These are phyloP conservation scores for Cladosporium austrohemisphaericum DNA, from an alignment of 2,329 filamentous ascomycete species.

Conservation along the genomic window DNA sequence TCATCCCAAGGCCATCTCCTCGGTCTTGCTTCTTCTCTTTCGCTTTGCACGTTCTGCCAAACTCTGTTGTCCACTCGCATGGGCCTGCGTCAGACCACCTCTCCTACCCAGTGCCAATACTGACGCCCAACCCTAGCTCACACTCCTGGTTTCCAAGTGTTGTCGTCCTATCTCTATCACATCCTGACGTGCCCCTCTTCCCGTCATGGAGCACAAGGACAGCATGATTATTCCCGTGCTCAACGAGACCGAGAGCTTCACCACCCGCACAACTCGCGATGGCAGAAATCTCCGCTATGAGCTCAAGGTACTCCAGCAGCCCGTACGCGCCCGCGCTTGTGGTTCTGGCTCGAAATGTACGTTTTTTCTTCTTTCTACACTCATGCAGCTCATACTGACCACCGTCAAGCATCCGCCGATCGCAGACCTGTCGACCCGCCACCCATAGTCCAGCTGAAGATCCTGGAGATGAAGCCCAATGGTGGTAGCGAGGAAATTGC, in stretches of 20 bases:
- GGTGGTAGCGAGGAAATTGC: constrained; percentile 58
- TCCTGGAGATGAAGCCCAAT: constrained; percentile 64
- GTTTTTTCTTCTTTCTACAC: constrained; percentile 30
- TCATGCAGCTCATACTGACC: constrained; percentile 20
- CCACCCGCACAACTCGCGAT: constrained; percentile 63
- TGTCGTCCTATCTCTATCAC: too few species aligned
- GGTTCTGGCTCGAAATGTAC: constrained; percentile 92
- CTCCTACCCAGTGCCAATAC: neutral
- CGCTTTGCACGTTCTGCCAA: neutral
- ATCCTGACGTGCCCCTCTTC: constrained; percentile 1
- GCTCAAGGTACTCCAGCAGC: constrained; percentile 86
- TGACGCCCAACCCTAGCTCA: neutral
- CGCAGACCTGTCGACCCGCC: constrained; percentile 90
- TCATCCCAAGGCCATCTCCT: constrained; percentile 13
- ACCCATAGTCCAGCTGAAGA: constrained; percentile 85
- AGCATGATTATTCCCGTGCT: constrained; percentile 44
- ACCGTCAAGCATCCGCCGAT: constrained; percentile 67
- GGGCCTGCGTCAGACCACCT: neutral
- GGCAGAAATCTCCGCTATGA: constrained; percentile 76
- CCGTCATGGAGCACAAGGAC: constrained; percentile 17
- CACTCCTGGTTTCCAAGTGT: too few species aligned
- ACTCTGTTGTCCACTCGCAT: constrained; percentile 5
- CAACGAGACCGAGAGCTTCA: constrained; percentile 54
- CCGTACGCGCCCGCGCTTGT: constrained; percentile 88
- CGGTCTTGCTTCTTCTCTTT: constrained; percentile 5